Evolutionary conservation across 768 basidiomycete genomes (phyloP), one percentile per base, ranked within the genome.

Genomic region (Suillus weaverae): DNA sequence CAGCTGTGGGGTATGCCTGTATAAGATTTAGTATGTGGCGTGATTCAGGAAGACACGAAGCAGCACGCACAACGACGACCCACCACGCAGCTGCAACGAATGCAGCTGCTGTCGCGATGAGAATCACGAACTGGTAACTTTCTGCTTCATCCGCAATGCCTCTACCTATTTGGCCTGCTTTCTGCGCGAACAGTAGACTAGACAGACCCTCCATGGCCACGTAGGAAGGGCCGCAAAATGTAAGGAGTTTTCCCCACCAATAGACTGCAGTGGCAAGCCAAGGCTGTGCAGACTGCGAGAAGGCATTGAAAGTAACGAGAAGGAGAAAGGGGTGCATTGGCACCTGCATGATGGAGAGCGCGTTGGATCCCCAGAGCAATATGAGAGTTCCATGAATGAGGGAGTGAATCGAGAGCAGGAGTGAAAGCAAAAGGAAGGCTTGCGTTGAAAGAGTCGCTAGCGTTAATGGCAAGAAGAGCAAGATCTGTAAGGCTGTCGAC

Each of bases 281-380:
- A 9, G 89, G 86, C 65, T 85, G 81, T 30, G 85, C 83, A 32
- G 86, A 79, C 26, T 88, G 82, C 2, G 91, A 86, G 76, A 93
- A 94, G 43, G 88, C 83, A 73, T 95, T 95, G 84, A 95, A 95
- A 74, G 86, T 91, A 64, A 94, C 85, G 57, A 95, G 88, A 50
- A 95, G 86, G 39, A 95, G 83, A 77, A 94, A 92, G 0, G 92
- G 88, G 74, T 94, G 92, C 81, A 93, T 88, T 10, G 93, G 93
- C 38, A 94, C 85, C 78, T 95, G 93, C 63, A 94, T 81, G 65
- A 95, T 82, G 16, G 91, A 87, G 60, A 94, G 81, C 16, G 86
- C 84, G 54, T 86, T 80, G 14, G 90, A 91, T 63, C 86, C 86
- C 86, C 87, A 91, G 64, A 92, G 69, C 48, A 91, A 81, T 64